phyloP scores from a whole-genome alignment of 306 rosid species.

The Fragaria nilgerrensis region DNA sequence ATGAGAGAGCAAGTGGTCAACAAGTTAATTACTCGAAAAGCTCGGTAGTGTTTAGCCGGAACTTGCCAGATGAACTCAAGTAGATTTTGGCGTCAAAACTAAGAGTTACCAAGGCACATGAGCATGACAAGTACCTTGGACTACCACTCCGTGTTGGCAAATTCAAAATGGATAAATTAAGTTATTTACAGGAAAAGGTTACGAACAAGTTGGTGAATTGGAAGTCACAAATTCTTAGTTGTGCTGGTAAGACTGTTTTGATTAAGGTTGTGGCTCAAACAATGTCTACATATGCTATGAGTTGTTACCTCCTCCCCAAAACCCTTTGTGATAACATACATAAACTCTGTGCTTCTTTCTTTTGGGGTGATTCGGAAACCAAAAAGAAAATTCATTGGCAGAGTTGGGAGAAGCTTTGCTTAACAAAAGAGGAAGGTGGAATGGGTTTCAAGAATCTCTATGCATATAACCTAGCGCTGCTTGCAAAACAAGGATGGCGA shows the following conservation, averaged over 20 bases:
- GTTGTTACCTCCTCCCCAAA: neutral
- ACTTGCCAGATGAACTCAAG: too few species aligned
- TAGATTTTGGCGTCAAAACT: too few species aligned
- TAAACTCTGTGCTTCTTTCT: neutral
- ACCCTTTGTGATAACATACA: neutral
- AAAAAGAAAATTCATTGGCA: neutral
- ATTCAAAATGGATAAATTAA: too few species aligned
- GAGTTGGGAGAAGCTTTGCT: neutral
- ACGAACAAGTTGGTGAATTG: neutral
- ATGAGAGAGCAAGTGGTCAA: neutral
- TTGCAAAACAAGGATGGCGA: neutral
- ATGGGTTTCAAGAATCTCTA: too few species aligned
- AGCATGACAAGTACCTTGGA: neutral
- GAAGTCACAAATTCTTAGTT: neutral
- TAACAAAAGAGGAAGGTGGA: neutral
- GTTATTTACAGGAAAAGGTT: too few species aligned
- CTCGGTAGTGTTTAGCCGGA: neutral
- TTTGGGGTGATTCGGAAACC: neutral
- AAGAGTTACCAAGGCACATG: too few species aligned
- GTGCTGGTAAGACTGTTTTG: neutral
- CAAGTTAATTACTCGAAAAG: neutral
- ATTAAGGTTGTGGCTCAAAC: neutral
- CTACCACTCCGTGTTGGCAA: too few species aligned
- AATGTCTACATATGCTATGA: neutral
- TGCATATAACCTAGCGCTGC: neutral